Evolutionary conservation across 2,329 filamentous ascomycete species (phyloP).

Genomic region (Diaporthe capsici): DNA sequence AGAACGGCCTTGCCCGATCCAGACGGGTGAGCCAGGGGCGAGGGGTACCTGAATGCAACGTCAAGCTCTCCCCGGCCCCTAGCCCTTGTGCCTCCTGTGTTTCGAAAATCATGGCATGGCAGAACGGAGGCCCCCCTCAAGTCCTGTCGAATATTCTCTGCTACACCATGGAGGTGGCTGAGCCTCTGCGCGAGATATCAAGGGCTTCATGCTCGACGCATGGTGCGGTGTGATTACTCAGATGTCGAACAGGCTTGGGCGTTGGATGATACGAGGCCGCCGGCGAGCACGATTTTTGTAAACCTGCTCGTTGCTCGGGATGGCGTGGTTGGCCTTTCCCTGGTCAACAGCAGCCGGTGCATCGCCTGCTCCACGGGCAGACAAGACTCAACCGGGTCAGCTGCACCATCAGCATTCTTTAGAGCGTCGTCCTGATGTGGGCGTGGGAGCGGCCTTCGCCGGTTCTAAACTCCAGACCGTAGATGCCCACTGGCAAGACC

Average conservation of each 20-base stretch:
- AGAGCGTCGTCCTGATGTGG: background rate
- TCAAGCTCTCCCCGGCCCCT: constrained; percentile 14
- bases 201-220: constrained; percentile 6
- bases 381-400: background rate
- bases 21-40: background rate
- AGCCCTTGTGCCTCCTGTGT: constrained; percentile 23
- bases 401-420: background rate
- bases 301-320: background rate
- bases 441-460: background rate
- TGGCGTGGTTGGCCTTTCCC: background rate
- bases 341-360: background rate
- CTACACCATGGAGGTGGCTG: constrained; percentile 37
- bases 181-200: constrained; percentile 25
- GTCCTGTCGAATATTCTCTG: constrained; percentile 23
- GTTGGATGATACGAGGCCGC: constrained; percentile 20
- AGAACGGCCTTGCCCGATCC: constrained; percentile 5
- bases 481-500: constrained; percentile 9
- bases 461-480: background rate
- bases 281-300: background rate
- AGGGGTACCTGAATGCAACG: constrained; percentile 7
- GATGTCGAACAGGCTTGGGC: constrained; percentile 15
- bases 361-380: background rate
- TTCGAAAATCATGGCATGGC: background rate
- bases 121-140: constrained; percentile 16
- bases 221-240: constrained; percentile 28